Conservation (phyloP, 179 eudicot species). For the Carnegiea gigantea region DNA sequence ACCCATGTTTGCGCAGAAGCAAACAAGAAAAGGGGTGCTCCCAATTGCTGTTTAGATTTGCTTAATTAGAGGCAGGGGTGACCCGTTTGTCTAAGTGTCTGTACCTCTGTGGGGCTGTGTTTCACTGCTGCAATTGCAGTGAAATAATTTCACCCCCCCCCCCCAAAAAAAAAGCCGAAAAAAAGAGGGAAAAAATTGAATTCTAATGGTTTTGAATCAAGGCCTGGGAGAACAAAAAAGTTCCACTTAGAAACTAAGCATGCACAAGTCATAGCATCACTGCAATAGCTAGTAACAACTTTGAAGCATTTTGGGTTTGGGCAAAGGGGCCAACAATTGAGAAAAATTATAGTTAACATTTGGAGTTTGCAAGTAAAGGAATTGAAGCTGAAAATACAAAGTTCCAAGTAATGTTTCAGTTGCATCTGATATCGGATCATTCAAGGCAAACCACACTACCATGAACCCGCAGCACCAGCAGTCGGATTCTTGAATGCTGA, state of each 20-base stretch:
- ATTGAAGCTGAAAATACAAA: conserved; percentile 25
- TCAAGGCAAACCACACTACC: conserved; percentile 43
- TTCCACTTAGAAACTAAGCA: conserved; percentile 13
- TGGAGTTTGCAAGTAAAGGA: conserved; percentile 13
- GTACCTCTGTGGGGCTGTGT: not conserved
- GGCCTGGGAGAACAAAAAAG: not conserved
- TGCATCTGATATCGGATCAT: conserved; percentile 16
- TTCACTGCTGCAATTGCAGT: not conserved
- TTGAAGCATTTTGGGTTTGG: not conserved
- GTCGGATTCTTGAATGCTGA: conserved; percentile 66
- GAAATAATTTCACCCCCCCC: not conserved
- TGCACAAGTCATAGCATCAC: conserved; percentile 6
- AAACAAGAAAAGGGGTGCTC: not conserved
- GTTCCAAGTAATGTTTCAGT: conserved; percentile 10
- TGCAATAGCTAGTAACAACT: conserved; percentile 17
- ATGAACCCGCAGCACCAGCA: conserved; percentile 65
- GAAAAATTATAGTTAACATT: conserved; percentile 12
- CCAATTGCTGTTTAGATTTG: not conserved
- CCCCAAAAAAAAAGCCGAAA: too few species aligned
- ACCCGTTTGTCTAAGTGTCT: not conserved
- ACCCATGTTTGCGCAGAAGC: not conserved
- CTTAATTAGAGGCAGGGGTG: not conserved
- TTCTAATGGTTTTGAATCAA: not conserved
- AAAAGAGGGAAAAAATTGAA: too few species aligned
- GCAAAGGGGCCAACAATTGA: conserved; percentile 11